A percentile compares a stretch with the other conserved stretches of the same genome.
Evolutionary conservation across 495 filamentous ascomycete genomes (phyloP).

Genomic region (Neurospora sp.): DNA sequence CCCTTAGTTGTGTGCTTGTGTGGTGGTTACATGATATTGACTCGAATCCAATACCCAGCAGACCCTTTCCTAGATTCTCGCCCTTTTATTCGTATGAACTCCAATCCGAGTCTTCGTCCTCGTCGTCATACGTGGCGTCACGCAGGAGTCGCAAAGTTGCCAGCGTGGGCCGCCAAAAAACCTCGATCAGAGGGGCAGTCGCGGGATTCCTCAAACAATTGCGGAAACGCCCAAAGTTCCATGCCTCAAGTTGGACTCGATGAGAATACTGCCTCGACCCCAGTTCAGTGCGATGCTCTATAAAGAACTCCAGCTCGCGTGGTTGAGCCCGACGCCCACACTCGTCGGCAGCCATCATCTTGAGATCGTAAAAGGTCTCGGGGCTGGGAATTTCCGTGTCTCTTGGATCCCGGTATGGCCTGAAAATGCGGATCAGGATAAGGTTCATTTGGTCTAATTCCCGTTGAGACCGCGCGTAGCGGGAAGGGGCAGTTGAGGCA

Average conservation of each 20-base stretch:
- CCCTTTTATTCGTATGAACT: neutral
- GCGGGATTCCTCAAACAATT: neutral
- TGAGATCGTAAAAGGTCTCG: neutral
- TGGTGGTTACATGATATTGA: neutral
- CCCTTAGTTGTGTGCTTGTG: neutral
- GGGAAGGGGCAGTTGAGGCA: too few species aligned
- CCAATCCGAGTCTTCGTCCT: neutral
- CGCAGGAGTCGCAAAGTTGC: neutral
- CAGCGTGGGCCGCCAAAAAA: neutral
- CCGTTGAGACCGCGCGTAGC: neutral
- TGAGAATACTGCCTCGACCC: neutral
- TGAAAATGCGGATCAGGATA: neutral
- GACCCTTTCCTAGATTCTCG: neutral
- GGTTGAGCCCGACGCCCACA: neutral
- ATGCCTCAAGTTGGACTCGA: neutral
- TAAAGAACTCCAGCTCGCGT: neutral
- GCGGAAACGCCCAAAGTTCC: neutral
- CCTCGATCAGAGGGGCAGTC: neutral
- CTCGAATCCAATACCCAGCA: neutral
- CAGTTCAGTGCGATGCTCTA: neutral
- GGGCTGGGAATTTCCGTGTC: neutral
- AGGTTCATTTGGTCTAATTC: neutral
- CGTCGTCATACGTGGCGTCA: neutral
- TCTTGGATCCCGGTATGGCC: neutral
- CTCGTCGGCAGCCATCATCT: neutral